A percentile compares a stretch with the other conserved stretches of the same genome.
Evolutionary conservation across 768 basidiomycete species (phyloP).

Genomic region (Candolleomyces aberdarensis): DNA sequence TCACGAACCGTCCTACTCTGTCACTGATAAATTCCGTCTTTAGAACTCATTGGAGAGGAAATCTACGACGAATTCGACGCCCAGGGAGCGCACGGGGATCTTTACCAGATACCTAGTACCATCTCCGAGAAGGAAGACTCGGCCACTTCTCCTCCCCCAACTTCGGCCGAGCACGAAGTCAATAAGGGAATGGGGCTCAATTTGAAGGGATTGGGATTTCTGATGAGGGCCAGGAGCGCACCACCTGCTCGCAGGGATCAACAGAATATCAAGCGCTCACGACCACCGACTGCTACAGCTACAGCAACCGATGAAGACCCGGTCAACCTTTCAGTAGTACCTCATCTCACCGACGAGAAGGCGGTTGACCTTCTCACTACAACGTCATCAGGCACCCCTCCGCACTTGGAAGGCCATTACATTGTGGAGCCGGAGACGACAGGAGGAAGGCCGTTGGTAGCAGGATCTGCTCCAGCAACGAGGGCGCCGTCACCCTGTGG

Average conservation of each 20-base stretch:
- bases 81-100: slow-evolving; percentile 64
- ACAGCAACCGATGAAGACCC: slow-evolving; percentile 12
- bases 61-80: slow-evolving; percentile 90
- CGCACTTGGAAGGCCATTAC: neutral
- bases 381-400: neutral
- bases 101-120: slow-evolving; percentile 8
- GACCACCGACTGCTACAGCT: slow-evolving; percentile 6
- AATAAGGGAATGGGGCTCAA: no score
- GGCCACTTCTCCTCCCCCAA: no score
- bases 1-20: neutral
- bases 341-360: neutral
- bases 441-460: no score
- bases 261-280: neutral
- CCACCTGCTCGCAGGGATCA: slow-evolving; percentile 44
- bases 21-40: neutral
- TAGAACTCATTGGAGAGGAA: slow-evolving; percentile 90
- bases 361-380: neutral
- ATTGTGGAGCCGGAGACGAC: neutral
- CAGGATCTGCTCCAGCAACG: neutral
- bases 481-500: neutral
- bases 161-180: no score
- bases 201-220: slow-evolving; percentile 46
- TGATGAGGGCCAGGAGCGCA: slow-evolving; percentile 51
- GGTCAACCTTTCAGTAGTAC: slow-evolving; percentile 1
- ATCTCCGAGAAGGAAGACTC: slow-evolving; percentile 4